These are phyloP conservation scores for Trichoderma asperelloides DNA, from an alignment of 495 filamentous ascomycete species.

Conservation along the genomic window DNA sequence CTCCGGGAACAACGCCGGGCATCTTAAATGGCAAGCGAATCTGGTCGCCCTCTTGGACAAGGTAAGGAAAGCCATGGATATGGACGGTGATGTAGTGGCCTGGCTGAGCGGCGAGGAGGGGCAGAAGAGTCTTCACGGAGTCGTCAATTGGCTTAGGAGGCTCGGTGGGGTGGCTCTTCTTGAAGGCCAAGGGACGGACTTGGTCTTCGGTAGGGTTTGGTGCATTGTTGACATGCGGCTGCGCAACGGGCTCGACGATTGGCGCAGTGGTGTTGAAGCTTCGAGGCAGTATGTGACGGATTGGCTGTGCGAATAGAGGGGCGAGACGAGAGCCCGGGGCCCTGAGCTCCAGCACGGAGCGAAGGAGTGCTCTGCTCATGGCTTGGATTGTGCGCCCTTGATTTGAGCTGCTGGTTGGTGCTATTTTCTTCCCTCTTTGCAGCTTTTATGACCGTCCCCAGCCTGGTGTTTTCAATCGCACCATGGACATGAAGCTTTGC, in stretches of 20 bases:
- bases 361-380: slow-evolving; percentile 27
- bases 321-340: slow-evolving; percentile 20
- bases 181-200: slow-evolving; percentile 9
- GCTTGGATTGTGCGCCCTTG: not conserved
- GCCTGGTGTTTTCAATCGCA: not conserved
- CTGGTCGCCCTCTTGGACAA: slow-evolving; percentile 76
- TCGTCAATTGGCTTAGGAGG: slow-evolving; percentile 20
- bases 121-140: slow-evolving; percentile 59
- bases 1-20: slow-evolving; percentile 71
- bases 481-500: not conserved
- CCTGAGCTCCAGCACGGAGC: slow-evolving; percentile 26
- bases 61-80: slow-evolving; percentile 82
- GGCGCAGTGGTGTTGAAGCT: slow-evolving; percentile 16
- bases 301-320: slow-evolving; percentile 20
- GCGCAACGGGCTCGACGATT: slow-evolving; percentile 12
- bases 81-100: slow-evolving; percentile 80
- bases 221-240: slow-evolving; percentile 9
- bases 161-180: slow-evolving; percentile 6
- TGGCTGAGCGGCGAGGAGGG: slow-evolving; percentile 66
- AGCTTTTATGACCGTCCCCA: not conserved
- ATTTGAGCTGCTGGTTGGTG: not conserved
- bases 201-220: slow-evolving; percentile 6
- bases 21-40: slow-evolving; percentile 93
- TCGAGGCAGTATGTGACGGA: slow-evolving; percentile 12
- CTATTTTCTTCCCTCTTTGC: not conserved